phyloP scores from a whole-genome alignment of 2,329 filamentous ascomycete genomes.

The Zymoseptoria pseudotritici region DNA sequence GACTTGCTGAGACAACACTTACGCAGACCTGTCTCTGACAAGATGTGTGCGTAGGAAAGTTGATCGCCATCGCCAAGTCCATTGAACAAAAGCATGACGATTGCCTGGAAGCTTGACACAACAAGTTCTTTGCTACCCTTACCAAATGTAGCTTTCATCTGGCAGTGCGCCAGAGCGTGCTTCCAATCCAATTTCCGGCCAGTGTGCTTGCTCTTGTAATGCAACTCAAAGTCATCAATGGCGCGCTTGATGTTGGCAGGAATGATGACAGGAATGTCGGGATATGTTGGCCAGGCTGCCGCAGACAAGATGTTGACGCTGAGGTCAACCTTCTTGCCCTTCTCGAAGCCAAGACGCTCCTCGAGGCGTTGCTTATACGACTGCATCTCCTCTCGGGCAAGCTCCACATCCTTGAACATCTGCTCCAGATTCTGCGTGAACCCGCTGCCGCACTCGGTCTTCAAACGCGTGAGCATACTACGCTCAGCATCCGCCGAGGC shows the following conservation, averaged over 20 bases:
- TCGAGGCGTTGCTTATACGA: slow-evolving; percentile 67
- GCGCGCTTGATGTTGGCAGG: slow-evolving; percentile 69
- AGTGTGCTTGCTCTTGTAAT: slow-evolving; percentile 85
- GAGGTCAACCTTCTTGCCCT: slow-evolving; percentile 60
- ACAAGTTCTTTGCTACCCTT: slow-evolving; percentile 80
- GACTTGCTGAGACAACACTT: slow-evolving; percentile 28
- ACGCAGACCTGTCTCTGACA: slow-evolving; percentile 65
- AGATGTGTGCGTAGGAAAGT: slow-evolving; percentile 69
- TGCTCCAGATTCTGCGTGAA: slow-evolving; percentile 97
- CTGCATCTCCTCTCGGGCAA: slow-evolving; percentile 87
- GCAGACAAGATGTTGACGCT: slow-evolving; percentile 86
- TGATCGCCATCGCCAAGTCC: slow-evolving; percentile 54
- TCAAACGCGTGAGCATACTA: slow-evolving; percentile 87
- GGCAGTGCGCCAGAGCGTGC: slow-evolving; percentile 83
- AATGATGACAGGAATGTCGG: slow-evolving; percentile 66
- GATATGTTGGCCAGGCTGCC: slow-evolving; percentile 87
- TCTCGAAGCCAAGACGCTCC: slow-evolving; percentile 38
- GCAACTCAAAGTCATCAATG: slow-evolving; percentile 71
- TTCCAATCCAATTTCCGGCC: slow-evolving; percentile 87
- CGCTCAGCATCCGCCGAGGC: slow-evolving; percentile 92
- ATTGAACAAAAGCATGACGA: slow-evolving; percentile 88
- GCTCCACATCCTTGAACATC: slow-evolving; percentile 98
- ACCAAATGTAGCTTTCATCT: slow-evolving; percentile 72
- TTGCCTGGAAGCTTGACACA: slow-evolving; percentile 85
- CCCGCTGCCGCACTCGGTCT: slow-evolving; percentile 84